phyloP scores from a whole-genome alignment of 495 filamentous ascomycete genomes.

The Aspergillus avenaceus region DNA sequence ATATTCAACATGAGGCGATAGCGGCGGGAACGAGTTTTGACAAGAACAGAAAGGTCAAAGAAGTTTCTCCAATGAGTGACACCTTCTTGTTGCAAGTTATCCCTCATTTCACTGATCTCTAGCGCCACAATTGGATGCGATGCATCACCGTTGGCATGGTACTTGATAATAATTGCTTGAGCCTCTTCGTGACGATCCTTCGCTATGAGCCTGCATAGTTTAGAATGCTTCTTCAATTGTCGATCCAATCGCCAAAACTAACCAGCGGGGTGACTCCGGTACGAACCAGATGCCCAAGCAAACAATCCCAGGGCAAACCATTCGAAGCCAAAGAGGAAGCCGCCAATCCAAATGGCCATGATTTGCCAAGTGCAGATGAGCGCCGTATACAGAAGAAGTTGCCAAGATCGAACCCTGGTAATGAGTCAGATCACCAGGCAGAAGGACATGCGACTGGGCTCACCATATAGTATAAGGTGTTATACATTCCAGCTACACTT shows the following conservation, averaged over 20 bases:
- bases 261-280: conserved; percentile 21
- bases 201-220: conserved; percentile 6
- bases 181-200: conserved; percentile 53
- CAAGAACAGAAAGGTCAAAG: conserved; percentile 54
- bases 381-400: conserved; percentile 14
- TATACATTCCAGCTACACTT: conserved; percentile 58
- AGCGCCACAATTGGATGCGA: conserved; percentile 50
- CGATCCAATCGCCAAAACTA: neutral
- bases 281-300: conserved; percentile 21
- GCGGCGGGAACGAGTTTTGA: conserved; percentile 50
- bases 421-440: neutral
- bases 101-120: conserved; percentile 53
- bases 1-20: conserved; percentile 58
- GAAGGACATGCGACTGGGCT: conserved; percentile 28
- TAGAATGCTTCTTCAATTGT: neutral
- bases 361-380: conserved; percentile 17
- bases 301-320: conserved; percentile 49
- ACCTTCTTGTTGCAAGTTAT: conserved; percentile 43
- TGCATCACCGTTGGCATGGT: conserved; percentile 51
- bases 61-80: conserved; percentile 37
- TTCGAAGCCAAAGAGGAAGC: conserved; percentile 58
- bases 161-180: conserved; percentile 42
- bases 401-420: neutral
- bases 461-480: conserved; percentile 60
- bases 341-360: conserved; percentile 36